These are phyloP conservation scores for Suaeda aralocaspica DNA, from an alignment of 148 eudicot genomes.

Conservation along the genomic window DNA sequence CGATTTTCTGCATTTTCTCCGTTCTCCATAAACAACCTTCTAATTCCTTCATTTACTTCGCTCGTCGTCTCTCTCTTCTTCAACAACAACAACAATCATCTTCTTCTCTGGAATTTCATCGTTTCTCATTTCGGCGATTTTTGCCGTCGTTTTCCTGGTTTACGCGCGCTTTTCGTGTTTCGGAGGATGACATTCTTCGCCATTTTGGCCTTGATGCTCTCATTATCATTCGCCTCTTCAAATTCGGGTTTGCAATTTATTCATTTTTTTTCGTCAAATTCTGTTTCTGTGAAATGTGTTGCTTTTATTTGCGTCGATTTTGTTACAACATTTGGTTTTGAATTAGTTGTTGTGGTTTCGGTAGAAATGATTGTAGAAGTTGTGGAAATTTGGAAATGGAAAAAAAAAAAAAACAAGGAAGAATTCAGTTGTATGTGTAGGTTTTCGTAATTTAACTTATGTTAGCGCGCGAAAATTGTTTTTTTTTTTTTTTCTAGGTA, in stretches of 20 bases:
- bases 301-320: not conserved
- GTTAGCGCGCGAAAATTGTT: no score
- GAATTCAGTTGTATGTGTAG: no score
- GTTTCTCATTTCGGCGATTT: conserved; percentile 37
- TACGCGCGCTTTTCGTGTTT: conserved; percentile 44
- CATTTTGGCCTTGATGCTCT: conserved; percentile 77
- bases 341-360: no score
- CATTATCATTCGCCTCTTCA: conserved; percentile 67
- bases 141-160: conserved; percentile 66
- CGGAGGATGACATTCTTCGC: conserved; percentile 58
- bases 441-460: no score
- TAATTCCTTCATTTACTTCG: conserved; percentile 60
- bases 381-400: no score
- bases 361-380: no score
- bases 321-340: no score
- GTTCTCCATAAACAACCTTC: conserved; percentile 61
- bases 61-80: conserved; percentile 61
- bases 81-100: conserved; percentile 7
- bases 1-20: conserved; percentile 65
- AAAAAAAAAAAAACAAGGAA: no score
- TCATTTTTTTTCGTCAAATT: not conserved
- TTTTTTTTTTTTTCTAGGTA: no score
- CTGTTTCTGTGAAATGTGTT: no score
- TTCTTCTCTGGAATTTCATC: conserved; percentile 23
- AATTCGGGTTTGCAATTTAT: conserved; percentile 51